Evolutionary conservation across 306 rosid genomes (phyloP).

Genomic region (Vigna mungo): DNA sequence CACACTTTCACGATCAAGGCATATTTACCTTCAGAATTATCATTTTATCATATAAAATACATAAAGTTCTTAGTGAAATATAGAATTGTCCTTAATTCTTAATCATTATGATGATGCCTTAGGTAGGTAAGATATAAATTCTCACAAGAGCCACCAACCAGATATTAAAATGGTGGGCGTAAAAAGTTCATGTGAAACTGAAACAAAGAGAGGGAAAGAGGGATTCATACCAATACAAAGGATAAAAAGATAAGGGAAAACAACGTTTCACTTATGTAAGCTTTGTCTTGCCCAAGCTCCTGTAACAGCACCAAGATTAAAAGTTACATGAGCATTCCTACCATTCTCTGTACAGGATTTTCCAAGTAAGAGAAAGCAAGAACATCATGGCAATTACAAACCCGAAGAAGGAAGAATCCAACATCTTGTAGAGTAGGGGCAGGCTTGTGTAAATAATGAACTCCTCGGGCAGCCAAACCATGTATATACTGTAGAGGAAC

Average conservation of each 20-base stretch:
- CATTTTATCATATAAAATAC: background rate
- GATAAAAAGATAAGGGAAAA: slow-evolving; percentile 70
- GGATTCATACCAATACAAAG: slow-evolving; percentile 67
- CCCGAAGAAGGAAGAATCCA: slow-evolving; percentile 85
- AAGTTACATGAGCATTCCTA: slow-evolving; percentile 37
- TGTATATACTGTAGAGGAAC: slow-evolving; percentile 72
- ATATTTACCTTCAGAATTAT: slow-evolving; percentile 23
- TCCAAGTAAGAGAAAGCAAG: background rate
- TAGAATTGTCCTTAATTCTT: slow-evolving; percentile 1
- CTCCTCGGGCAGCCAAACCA: slow-evolving; percentile 88
- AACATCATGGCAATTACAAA: slow-evolving; percentile 50
- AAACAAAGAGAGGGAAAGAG: slow-evolving; percentile 15
- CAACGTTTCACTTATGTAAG: slow-evolving; percentile 76
- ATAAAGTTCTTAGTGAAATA: background rate
- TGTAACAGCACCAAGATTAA: slow-evolving; percentile 36
- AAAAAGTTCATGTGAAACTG: slow-evolving; percentile 4
- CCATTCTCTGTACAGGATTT: slow-evolving; percentile 3
- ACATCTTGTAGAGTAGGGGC: slow-evolving; percentile 84
- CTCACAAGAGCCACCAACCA: slow-evolving; percentile 16
- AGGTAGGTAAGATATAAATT: slow-evolving; percentile 22
- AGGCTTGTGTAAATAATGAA: slow-evolving; percentile 89
- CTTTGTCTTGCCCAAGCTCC: slow-evolving; percentile 86
- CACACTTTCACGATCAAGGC: slow-evolving; percentile 23
- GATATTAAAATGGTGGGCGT: slow-evolving; percentile 2
- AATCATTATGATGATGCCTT: slow-evolving; percentile 13